Conservation (phyloP, 140 eudicot species). For the Erigeron philadelphicus region DNA sequence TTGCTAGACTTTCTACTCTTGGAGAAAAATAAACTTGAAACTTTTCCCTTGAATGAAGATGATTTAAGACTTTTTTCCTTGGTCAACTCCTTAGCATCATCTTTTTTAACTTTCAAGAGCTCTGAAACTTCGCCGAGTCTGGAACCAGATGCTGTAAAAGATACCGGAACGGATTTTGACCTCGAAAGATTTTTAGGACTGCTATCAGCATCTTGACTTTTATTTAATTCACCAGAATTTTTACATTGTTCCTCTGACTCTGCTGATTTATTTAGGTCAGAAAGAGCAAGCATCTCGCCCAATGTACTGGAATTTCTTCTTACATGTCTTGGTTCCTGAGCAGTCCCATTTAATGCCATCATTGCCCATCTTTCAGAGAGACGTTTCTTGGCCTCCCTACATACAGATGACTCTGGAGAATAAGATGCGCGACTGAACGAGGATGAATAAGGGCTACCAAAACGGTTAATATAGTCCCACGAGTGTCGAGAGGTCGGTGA, state of each 20-base stretch:
- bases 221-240: slow-evolving; percentile 28
- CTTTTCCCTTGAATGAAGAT: slow-evolving; percentile 63
- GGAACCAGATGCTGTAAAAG: slow-evolving; percentile 41
- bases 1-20: slow-evolving; percentile 60
- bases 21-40: slow-evolving; percentile 79
- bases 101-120: slow-evolving; percentile 29
- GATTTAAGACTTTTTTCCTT: slow-evolving; percentile 45
- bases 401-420: slow-evolving; percentile 93
- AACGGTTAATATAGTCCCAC: slow-evolving; percentile 76
- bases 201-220: slow-evolving; percentile 28
- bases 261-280: slow-evolving; percentile 52
- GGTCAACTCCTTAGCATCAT: slow-evolving; percentile 42
- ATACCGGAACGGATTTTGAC: slow-evolving; percentile 84
- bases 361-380: slow-evolving; percentile 99
- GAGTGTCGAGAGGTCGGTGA: slow-evolving; percentile 90
- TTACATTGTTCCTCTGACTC: slow-evolving; percentile 31
- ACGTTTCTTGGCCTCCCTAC: slow-evolving; percentile 91
- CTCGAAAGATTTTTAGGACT: slow-evolving; percentile 57
- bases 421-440: slow-evolving; percentile 74
- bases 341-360: slow-evolving; percentile 71
- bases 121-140: slow-evolving; percentile 32
- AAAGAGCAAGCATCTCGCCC: slow-evolving; percentile 99
- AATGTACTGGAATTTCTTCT: slow-evolving; percentile 88
- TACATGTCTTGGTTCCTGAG: slow-evolving; percentile 57
- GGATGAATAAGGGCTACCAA: slow-evolving; percentile 60